Percentiles rank a stretch among this genome's conserved stretches.
These are phyloP conservation scores for Aspergillus amoenus DNA, from an alignment of 2,329 filamentous ascomycete genomes.

Conservation along the genomic window DNA sequence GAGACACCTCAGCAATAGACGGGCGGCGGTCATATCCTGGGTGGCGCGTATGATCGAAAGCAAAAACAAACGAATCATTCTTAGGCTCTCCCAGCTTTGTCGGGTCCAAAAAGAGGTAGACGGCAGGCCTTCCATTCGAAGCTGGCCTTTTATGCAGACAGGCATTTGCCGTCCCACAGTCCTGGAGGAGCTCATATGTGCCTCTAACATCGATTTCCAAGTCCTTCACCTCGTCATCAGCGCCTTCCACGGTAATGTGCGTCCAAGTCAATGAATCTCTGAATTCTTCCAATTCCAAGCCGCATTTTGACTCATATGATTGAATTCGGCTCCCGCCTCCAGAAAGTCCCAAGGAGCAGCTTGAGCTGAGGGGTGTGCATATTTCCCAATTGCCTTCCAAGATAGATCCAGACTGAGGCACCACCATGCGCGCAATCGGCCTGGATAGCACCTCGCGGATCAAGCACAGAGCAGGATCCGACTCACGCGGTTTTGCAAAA, in stretches of 20 bases:
- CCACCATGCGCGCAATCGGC: constrained; percentile 53
- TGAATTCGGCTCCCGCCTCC: constrained; percentile 33
- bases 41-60: constrained; percentile 47
- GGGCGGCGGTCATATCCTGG: constrained; percentile 48
- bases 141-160: constrained; percentile 52
- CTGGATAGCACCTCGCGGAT: constrained; percentile 45
- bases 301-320: constrained; percentile 42
- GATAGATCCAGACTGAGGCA: constrained; percentile 29
- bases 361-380: constrained; percentile 39
- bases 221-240: constrained; percentile 25
- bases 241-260: constrained; percentile 41
- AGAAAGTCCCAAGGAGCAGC: constrained; percentile 36
- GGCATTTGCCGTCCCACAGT: constrained; percentile 58
- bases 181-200: constrained; percentile 50
- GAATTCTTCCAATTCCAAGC: constrained; percentile 39
- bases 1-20: constrained; percentile 47
- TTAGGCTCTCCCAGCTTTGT: constrained; percentile 46
- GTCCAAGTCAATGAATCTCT: constrained; percentile 46
- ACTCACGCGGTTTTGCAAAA: constrained; percentile 44
- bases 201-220: constrained; percentile 48
- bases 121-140: constrained; percentile 17
- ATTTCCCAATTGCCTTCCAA: constrained; percentile 47
- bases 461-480: constrained; percentile 38
- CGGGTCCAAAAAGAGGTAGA: constrained; percentile 62
- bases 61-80: constrained; percentile 59